A percentile compares a stretch with the other conserved stretches of the same genome.
phyloP scores from a whole-genome alignment of 2,329 filamentous ascomycete species.

The Fusarium sp. region DNA sequence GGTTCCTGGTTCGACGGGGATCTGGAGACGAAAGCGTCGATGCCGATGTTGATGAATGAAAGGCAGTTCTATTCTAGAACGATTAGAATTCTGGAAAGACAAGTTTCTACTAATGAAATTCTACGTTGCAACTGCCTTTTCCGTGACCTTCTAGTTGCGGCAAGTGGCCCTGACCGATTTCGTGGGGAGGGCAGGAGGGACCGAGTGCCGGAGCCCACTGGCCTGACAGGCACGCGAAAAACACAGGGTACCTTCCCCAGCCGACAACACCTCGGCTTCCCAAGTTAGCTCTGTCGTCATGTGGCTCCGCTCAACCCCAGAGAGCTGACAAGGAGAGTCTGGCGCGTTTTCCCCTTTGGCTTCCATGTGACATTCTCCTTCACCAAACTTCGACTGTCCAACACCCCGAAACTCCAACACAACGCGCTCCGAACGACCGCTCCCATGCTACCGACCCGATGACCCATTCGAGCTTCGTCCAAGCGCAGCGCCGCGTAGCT shows the following conservation, averaged over 20 bases:
- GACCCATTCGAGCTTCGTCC: conserved; percentile 78
- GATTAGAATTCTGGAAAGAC: conserved; percentile 6
- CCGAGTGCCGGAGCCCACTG: not conserved
- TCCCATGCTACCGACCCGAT: conserved; percentile 54
- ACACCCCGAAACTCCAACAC: not conserved
- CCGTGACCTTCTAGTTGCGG: conserved; percentile 5
- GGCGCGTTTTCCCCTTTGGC: conserved; percentile 26
- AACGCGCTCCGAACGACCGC: conserved; percentile 5
- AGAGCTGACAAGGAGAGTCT: conserved; percentile 10
- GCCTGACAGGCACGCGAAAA: not conserved
- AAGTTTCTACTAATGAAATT: not conserved
- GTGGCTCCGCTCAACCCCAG: conserved; percentile 39
- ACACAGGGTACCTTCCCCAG: not conserved
- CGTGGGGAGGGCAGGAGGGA: conserved; percentile 5
- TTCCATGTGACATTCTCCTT: conserved; percentile 17
- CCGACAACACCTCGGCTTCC: conserved; percentile 42
- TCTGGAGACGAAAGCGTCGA: not conserved
- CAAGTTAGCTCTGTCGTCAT: conserved; percentile 36
- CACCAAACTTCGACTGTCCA: conserved; percentile 16
- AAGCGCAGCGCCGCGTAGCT: conserved; percentile 88
- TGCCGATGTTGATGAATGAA: not conserved
- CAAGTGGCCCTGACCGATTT: not conserved
- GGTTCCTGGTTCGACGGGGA: conserved; percentile 17
- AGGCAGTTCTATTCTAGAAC: conserved; percentile 12
- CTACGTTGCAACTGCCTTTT: not conserved